Percentiles rank a stretch among this genome's conserved stretches.
Evolutionary conservation across 2,329 filamentous ascomycete genomes (phyloP).

Genomic region (Talaromyces sp.): DNA sequence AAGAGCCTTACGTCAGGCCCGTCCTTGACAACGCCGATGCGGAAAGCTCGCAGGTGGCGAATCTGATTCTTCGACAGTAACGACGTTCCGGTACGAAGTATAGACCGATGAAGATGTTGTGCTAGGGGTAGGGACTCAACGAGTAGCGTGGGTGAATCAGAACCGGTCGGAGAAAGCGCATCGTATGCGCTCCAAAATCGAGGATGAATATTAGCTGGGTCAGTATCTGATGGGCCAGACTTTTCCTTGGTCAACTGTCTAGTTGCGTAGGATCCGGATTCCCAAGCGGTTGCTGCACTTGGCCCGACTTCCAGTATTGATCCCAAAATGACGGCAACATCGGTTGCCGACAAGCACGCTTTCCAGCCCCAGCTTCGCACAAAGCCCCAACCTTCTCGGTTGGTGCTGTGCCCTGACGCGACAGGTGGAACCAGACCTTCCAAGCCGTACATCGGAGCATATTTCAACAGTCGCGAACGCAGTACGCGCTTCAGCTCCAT

Average conservation of each 20-base stretch:
- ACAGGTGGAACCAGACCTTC: constrained; percentile 85
- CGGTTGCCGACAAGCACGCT: constrained; percentile 85
- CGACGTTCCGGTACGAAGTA: constrained; percentile 85
- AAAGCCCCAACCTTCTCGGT: constrained; percentile 93
- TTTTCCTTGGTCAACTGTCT: constrained; percentile 23
- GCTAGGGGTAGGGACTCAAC: constrained; percentile 77
- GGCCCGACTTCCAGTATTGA: constrained; percentile 85
- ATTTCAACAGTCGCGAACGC: constrained; percentile 80
- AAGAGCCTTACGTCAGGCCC: constrained; percentile 89
- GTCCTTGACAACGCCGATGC: constrained; percentile 93
- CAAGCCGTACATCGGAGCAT: constrained; percentile 87
- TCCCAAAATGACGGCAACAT: constrained; percentile 88
- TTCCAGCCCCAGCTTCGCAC: constrained; percentile 98
- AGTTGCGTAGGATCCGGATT: constrained; percentile 28
- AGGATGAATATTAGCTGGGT: constrained; percentile 35
- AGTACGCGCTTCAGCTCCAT: constrained; percentile 90
- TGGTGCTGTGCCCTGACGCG: constrained; percentile 65
- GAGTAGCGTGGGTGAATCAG: constrained; percentile 49
- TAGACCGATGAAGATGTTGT: constrained; percentile 84
- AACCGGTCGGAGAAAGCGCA: constrained; percentile 47
- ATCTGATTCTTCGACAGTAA: constrained; percentile 93
- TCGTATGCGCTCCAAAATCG: constrained; percentile 60
- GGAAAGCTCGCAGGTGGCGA: constrained; percentile 84
- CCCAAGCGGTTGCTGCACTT: constrained; percentile 34
- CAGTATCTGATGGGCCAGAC: constrained; percentile 24